Percentiles rank a stretch among this genome's conserved stretches.
phyloP scores from a whole-genome alignment of 2,329 filamentous ascomycete species.

The Penicillium sp. region DNA sequence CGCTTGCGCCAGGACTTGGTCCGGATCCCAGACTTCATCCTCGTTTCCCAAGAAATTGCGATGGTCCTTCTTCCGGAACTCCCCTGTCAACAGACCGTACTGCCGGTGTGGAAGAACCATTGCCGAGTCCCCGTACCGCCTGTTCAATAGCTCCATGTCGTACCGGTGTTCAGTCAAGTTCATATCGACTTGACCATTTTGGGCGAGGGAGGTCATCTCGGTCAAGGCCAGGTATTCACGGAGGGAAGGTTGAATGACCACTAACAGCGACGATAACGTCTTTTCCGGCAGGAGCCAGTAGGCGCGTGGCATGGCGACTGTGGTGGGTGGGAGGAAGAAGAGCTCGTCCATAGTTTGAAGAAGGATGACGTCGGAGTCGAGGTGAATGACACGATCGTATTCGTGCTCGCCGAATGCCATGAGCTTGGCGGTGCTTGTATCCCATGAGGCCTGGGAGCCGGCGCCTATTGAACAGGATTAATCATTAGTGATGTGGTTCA shows the following conservation, averaged over 20 bases:
- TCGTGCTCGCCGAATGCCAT: constrained; percentile 64
- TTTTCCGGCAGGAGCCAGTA: constrained; percentile 62
- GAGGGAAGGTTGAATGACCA: constrained; percentile 58
- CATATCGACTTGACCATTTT: constrained; percentile 28
- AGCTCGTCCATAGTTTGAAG: constrained; percentile 65
- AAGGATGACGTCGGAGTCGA: constrained; percentile 63
- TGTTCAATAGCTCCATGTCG: constrained; percentile 67
- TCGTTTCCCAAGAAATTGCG: constrained; percentile 49
- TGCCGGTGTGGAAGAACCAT: constrained; percentile 62
- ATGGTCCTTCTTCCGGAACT: constrained; percentile 58
- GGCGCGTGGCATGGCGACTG: constrained; percentile 65
- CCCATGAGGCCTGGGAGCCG: constrained; percentile 51
- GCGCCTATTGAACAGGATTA: not conserved
- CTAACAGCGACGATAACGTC: constrained; percentile 58
- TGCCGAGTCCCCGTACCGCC: constrained; percentile 56
- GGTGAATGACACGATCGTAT: constrained; percentile 56
- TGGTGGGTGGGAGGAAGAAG: constrained; percentile 60
- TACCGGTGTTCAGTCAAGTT: constrained; percentile 37
- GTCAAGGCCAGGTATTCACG: constrained; percentile 43
- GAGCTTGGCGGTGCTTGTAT: constrained; percentile 63
- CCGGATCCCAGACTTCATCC: constrained; percentile 57
- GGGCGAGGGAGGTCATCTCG: constrained; percentile 25
- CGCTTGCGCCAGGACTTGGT: constrained; percentile 54
- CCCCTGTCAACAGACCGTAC: constrained; percentile 59
- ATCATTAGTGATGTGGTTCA: constrained; percentile 4